phyloP scores from a whole-genome alignment of 331 rosid genomes.

The Stylosanthes scabra region DNA sequence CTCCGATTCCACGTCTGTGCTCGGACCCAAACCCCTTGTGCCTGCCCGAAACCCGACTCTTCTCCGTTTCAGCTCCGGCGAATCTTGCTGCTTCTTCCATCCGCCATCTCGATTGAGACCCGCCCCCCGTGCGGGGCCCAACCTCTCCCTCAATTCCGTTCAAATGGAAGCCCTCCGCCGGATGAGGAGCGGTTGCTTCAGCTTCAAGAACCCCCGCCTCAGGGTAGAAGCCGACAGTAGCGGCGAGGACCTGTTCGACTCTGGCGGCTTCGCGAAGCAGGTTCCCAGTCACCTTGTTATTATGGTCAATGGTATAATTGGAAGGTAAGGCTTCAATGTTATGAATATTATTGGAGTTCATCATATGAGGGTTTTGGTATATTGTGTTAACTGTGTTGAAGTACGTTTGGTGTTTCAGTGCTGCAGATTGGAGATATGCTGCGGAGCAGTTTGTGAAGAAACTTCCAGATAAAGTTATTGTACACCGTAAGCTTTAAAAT shows the following conservation, averaged over 20 bases:
- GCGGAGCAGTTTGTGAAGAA: slow-evolving; percentile 79
- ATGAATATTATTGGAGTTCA: background rate
- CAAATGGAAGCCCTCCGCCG: slow-evolving; percentile 56
- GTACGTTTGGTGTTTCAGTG: slow-evolving; percentile 57
- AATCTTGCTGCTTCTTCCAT: slow-evolving; percentile 38
- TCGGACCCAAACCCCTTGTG: slow-evolving; percentile 37
- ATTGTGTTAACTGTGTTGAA: background rate
- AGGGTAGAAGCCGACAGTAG: slow-evolving; percentile 52
- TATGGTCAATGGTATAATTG: slow-evolving; percentile 93
- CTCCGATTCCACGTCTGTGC: slow-evolving; percentile 43
- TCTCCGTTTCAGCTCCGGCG: background rate
- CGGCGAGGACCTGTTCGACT: slow-evolving; percentile 51
- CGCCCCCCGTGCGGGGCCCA: slow-evolving; percentile 13
- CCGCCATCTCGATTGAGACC: slow-evolving; percentile 36
- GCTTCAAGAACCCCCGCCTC: slow-evolving; percentile 39
- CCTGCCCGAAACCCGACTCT: slow-evolving; percentile 24
- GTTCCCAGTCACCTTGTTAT: slow-evolving; percentile 76
- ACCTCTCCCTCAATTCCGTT: slow-evolving; percentile 33
- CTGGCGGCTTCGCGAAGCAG: slow-evolving; percentile 21
- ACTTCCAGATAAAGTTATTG: slow-evolving; percentile 90
- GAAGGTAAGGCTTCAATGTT: slow-evolving; percentile 61
- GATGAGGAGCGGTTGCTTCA: slow-evolving; percentile 41
- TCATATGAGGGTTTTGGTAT: background rate
- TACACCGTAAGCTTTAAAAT: slow-evolving; percentile 71
- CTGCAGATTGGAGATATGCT: slow-evolving; percentile 93